phyloP scores from a whole-genome alignment of 2,329 filamentous ascomycete species.

The Clarireedia paspali region DNA sequence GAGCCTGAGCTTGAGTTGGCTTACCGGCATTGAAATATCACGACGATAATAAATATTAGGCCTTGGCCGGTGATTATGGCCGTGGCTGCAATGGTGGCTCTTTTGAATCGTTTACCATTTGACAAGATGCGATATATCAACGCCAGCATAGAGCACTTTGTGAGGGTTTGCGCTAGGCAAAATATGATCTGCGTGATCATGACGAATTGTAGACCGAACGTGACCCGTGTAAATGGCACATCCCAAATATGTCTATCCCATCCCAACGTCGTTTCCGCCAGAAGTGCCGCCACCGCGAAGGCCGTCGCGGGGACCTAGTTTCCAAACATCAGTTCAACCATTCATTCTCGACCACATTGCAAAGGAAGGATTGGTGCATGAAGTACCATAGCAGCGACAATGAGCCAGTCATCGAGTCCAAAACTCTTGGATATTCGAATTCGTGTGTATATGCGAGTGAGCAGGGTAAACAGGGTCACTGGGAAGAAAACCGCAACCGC shows the following conservation, averaged over 20 bases:
- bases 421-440: constrained; percentile 36
- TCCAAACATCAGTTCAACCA: not conserved
- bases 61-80: constrained; percentile 27
- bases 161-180: constrained; percentile 26
- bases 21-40: constrained; percentile 35
- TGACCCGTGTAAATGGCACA: constrained; percentile 26
- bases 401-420: constrained; percentile 40
- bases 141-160: constrained; percentile 31
- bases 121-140: constrained; percentile 30
- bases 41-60: constrained; percentile 28
- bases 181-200: constrained; percentile 33
- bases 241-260: constrained; percentile 37
- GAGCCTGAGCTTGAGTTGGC: constrained; percentile 14
- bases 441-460: constrained; percentile 40
- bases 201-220: constrained; percentile 30
- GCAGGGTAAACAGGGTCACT: constrained; percentile 33
- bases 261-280: constrained; percentile 29
- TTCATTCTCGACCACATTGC: not conserved
- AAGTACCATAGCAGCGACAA: constrained; percentile 23
- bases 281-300: constrained; percentile 29
- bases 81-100: constrained; percentile 25
- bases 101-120: constrained; percentile 26
- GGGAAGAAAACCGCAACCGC: constrained; percentile 33
- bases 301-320: constrained; percentile 27
- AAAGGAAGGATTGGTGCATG: not conserved